Conservation (phyloP, 805 yeast genomes). For the Wickerhamiella dianesei region DNA sequence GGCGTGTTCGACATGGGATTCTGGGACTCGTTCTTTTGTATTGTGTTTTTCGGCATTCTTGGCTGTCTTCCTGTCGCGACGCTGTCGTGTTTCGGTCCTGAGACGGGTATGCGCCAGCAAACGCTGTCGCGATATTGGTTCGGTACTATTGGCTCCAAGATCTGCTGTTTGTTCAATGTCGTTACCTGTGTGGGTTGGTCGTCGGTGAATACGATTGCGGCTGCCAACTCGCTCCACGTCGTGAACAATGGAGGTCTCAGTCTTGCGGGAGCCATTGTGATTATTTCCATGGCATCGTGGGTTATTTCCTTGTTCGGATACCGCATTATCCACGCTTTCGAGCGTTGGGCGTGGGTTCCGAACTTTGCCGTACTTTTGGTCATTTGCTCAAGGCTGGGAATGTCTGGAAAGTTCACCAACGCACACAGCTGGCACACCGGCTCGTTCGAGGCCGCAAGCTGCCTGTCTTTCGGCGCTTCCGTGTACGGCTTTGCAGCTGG, state of each 20-base stretch:
- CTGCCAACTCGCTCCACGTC: slow-evolving; percentile 70
- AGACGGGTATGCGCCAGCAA: slow-evolving; percentile 80
- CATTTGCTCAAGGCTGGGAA: slow-evolving; percentile 63
- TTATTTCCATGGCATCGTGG: slow-evolving; percentile 52
- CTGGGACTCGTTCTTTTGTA: slow-evolving; percentile 53
- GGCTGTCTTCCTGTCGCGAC: slow-evolving; percentile 74
- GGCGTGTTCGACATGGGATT: slow-evolving; percentile 55
- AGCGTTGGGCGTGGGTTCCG: slow-evolving; percentile 83
- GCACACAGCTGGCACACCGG: slow-evolving; percentile 46
- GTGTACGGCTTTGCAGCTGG: slow-evolving; percentile 84
- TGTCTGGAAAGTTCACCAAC: slow-evolving; percentile 43
- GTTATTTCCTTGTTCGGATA: slow-evolving; percentile 74
- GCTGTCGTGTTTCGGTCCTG: slow-evolving; percentile 71
- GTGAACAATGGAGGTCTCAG: slow-evolving; percentile 58
- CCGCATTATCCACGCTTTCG: slow-evolving; percentile 62
- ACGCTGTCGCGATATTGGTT: slow-evolving; percentile 61
- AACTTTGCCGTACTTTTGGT: slow-evolving; percentile 59
- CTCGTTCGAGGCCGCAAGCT: slow-evolving; percentile 55
- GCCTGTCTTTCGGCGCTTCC: slow-evolving; percentile 70
- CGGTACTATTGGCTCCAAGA: slow-evolving; percentile 63
- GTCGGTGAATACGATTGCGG: slow-evolving; percentile 79
- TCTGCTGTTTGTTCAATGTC: slow-evolving; percentile 63
- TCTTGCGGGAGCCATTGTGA: slow-evolving; percentile 81
- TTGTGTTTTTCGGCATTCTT: slow-evolving; percentile 57
- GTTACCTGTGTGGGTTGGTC: slow-evolving; percentile 93